Base-by-base conservation (phyloP, 2,329 filamentous ascomycete species). In the Aureobasidium lini region DNA sequence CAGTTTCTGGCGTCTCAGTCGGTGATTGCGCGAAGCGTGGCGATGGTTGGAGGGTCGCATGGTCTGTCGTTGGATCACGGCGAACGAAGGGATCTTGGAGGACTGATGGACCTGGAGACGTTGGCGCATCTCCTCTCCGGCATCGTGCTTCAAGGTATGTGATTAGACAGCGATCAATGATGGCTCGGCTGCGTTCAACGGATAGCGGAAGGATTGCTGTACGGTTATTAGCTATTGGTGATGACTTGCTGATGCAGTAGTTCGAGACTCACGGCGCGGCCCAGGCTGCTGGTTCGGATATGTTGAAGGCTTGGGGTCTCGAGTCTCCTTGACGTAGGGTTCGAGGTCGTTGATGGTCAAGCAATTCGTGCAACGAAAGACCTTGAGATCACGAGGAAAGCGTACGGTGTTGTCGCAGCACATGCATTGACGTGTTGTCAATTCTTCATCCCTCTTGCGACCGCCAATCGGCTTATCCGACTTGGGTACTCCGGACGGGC, bases 331-430 rank as follows among this genome's bases (percentile, higher is more conserved):
- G 18, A 56, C 32, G 29, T 49, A 62, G 5, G 60, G 66, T 62
- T 67, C 66, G 56, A 95, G 72, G 69, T 95, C 90, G 69, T 95
- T 95, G 69, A 96, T 85, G 16, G 88, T 94, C 67, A 89, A 76
- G 71, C 91, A 96, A 58, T 89, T 87, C 43, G 88, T 88, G 72
- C 91, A 96, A 66, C 90, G 83, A 72, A 94, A 95, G 39, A 87
- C 82, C 37, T 82, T 82, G 62, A 91, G 74, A 57, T 86, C 83
- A 62, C 81, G 83, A 1, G 90, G 90, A 86, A 90, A 95, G 60
- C 87, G 82, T 64, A 95, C 86, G 59, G 85, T 83, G 58, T 87
- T 88, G 66, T 87, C 88, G 72, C 91, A 96, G 36, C 90, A 92
- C 83, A 93, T 91, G 71, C 91, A 96, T 66, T 84, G 85, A 23